A percentile compares a stretch with the other conserved stretches of the same genome.
Evolutionary conservation across 1,284 basidiomycete species (phyloP).

Genomic region (Veloboletus limbatus): DNA sequence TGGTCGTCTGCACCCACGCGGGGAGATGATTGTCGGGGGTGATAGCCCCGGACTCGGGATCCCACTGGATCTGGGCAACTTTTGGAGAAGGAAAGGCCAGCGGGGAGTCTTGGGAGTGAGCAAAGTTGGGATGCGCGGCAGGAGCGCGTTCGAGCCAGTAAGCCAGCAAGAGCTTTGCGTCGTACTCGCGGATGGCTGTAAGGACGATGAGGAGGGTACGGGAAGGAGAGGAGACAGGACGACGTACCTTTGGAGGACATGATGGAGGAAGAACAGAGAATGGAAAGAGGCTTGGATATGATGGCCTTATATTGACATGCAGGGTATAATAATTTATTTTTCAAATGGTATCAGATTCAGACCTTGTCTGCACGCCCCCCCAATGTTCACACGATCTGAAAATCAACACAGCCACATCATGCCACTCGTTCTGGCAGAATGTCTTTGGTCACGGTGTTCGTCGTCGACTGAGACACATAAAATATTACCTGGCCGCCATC

Average conservation of each 20-base stretch:
- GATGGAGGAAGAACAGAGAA: slow-evolving; percentile 22
- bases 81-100: slow-evolving; percentile 67
- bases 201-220: slow-evolving; percentile 3
- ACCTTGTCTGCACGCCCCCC: slow-evolving; percentile 26
- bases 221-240: slow-evolving; percentile 5
- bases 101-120: slow-evolving; percentile 45
- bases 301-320: slow-evolving; percentile 21
- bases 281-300: neutral
- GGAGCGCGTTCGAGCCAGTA: slow-evolving; percentile 93
- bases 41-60: slow-evolving; percentile 77
- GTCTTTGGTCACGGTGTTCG: no score
- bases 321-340: slow-evolving; percentile 27
- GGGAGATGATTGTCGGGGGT: slow-evolving; percentile 77
- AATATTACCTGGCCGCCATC: no score
- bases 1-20: slow-evolving; percentile 82
- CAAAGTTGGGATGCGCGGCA: slow-evolving; percentile 45
- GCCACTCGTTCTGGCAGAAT: no score
- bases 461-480: no score
- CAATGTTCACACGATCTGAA: slow-evolving; percentile 31
- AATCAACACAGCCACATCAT: slow-evolving; percentile 32
- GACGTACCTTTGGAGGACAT: slow-evolving; percentile 53
- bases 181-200: slow-evolving; percentile 88
- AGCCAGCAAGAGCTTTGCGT: slow-evolving; percentile 90
- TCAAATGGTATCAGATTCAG: slow-evolving; percentile 18
- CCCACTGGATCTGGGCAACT: slow-evolving; percentile 87